Percentiles rank a stretch among this genome's conserved stretches.
These are phyloP conservation scores for Kwoniella sp. DNA, from an alignment of 768 basidiomycete species.

Conservation along the genomic window DNA sequence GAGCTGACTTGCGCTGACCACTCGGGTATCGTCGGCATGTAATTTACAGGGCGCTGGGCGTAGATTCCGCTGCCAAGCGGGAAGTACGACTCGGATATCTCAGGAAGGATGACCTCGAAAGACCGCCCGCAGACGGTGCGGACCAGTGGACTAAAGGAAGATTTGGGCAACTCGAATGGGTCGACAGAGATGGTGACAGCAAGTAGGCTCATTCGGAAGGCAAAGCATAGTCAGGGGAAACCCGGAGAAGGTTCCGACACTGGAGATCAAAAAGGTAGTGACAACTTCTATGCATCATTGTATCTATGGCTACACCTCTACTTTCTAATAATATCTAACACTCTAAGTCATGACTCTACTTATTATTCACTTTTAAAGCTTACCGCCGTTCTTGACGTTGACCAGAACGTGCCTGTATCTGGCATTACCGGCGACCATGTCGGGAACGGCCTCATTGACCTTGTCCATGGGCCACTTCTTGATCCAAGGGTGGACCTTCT, in stretches of 20 bases:
- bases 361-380: conserved; percentile 9
- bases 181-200: conserved; percentile 2
- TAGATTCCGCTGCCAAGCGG: conserved; percentile 56
- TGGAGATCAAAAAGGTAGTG: no score
- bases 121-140: conserved; percentile 41
- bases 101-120: conserved; percentile 56
- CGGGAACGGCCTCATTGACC: conserved; percentile 43
- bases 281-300: not conserved
- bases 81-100: conserved; percentile 57
- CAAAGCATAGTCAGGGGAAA: not conserved
- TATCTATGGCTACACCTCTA: not conserved
- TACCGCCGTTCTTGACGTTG: conserved; percentile 50
- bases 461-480: conserved; percentile 42
- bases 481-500: conserved; percentile 50
- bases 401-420: conserved; percentile 51
- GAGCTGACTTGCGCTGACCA: no score
- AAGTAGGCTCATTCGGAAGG: not conserved
- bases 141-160: conserved; percentile 58
- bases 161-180: conserved; percentile 54
- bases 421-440: conserved; percentile 42
- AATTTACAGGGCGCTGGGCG: conserved; percentile 52
- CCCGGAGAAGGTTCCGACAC: not conserved
- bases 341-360: no score
- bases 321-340: not conserved
- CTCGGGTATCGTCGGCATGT: no score